Conservation (phyloP, 805 yeast genomes). For the Kazachstania taianensis region DNA sequence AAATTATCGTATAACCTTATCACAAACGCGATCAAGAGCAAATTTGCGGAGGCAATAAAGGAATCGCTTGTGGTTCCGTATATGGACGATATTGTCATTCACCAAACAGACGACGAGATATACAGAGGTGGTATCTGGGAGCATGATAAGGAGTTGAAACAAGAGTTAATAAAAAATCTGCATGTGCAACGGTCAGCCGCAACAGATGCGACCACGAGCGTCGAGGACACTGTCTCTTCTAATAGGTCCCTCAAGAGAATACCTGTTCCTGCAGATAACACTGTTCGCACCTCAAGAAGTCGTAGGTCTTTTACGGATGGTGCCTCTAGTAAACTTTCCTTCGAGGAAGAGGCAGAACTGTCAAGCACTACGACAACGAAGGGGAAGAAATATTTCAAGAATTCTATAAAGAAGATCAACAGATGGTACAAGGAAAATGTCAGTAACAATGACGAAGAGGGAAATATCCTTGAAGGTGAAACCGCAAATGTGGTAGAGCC, state of each 20-base stretch:
- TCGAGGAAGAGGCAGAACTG: too few relatives aligned
- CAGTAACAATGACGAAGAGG: slow-evolving; percentile 2
- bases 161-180: too few relatives aligned
- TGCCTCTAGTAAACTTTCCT: too few relatives aligned
- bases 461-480: slow-evolving; percentile 1
- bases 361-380: slow-evolving; percentile 17
- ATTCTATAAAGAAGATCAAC: slow-evolving; percentile 49
- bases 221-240: too few relatives aligned
- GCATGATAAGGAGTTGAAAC: slow-evolving; percentile 5
- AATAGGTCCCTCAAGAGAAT: too few relatives aligned
- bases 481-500: not conserved
- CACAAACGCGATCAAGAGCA: slow-evolving; percentile 69
- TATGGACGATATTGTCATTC: slow-evolving; percentile 80
- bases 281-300: too few relatives aligned
- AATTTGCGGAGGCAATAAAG: slow-evolving; percentile 65
- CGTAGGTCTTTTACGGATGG: too few relatives aligned
- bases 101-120: slow-evolving; percentile 51
- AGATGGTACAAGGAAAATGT: slow-evolving; percentile 48
- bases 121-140: slow-evolving; percentile 94
- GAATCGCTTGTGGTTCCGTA: slow-evolving; percentile 77
- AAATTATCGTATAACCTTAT: slow-evolving; percentile 69
- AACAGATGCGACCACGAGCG: not conserved
- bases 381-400: slow-evolving; percentile 32
- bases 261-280: too few relatives aligned
- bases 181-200: too few relatives aligned